These are phyloP conservation scores for Sphagnum fallax DNA, from an alignment of 228 moss, liverwort and hornwort genomes.

Conservation along the genomic window DNA sequence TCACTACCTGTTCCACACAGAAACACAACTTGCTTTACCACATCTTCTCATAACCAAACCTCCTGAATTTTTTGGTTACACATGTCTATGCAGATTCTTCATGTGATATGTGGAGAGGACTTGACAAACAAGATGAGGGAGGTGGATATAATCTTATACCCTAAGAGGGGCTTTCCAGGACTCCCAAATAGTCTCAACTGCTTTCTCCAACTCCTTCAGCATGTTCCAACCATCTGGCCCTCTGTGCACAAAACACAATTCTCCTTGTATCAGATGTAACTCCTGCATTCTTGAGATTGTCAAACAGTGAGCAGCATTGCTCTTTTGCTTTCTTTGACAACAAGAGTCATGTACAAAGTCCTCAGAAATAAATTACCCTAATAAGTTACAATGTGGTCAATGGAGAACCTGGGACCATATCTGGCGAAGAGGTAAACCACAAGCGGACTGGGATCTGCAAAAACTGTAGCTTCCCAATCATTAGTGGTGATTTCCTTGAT, in stretches of 20 bases:
- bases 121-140: no score
- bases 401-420: conserved; percentile 75
- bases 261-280: not conserved
- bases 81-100: no score
- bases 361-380: no score
- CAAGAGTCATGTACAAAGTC: no score
- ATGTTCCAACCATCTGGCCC: conserved; percentile 73
- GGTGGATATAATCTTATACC: conserved; percentile 19
- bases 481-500: conserved; percentile 59
- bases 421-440: conserved; percentile 75
- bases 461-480: conserved; percentile 61
- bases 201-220: conserved; percentile 70
- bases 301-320: no score
- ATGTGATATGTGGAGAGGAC: no score
- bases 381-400: no score
- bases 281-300: not conserved
- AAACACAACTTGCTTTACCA: not conserved
- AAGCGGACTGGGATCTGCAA: conserved; percentile 66
- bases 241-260: conserved; percentile 21
- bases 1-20: conserved; percentile 33
- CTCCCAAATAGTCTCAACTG: conserved; percentile 57
- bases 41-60: no score
- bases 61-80: no score
- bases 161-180: conserved; percentile 78
- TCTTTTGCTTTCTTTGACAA: no score